Conservation (phyloP, 768 basidiomycete genomes). For the Naganishia randhawae region DNA sequence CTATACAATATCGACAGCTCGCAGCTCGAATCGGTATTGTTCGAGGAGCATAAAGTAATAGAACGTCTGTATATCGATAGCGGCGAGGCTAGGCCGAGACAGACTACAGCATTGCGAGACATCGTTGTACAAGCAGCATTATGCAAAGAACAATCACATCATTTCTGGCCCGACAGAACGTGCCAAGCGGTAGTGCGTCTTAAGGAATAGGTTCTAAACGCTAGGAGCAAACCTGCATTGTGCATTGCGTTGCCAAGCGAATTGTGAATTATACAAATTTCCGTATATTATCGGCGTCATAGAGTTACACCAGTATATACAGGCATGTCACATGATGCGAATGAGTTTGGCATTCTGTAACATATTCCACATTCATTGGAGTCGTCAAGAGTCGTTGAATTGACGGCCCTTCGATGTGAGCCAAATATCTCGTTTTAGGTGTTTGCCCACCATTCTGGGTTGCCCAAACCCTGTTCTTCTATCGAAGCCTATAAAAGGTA, state of each 20-base stretch:
- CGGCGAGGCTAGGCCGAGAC: not conserved
- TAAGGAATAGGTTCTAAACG: not conserved
- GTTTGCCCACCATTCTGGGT: conserved; percentile 20
- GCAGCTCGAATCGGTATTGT: conserved; percentile 77
- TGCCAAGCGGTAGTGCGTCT: too few relatives aligned
- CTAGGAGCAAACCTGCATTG: too few relatives aligned
- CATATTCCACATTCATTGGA: not conserved
- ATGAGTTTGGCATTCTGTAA: not conserved
- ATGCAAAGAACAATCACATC: not conserved
- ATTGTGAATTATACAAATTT: not conserved
- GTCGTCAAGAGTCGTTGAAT: too few relatives aligned
- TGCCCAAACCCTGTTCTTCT: conserved; percentile 20
- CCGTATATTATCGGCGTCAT: not conserved
- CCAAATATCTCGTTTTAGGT: not conserved
- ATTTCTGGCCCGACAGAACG: too few relatives aligned
- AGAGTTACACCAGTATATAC: not conserved
- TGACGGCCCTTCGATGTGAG: not conserved
- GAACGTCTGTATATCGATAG: not conserved
- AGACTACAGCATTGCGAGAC: not conserved
- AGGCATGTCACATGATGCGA: not conserved
- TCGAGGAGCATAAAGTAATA: conserved; percentile 4
- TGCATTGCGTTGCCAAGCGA: too few relatives aligned
- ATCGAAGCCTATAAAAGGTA: not conserved
- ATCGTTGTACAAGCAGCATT: conserved; percentile 1
- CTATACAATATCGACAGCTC: conserved; percentile 72